Base-by-base conservation (phyloP, 1,284 basidiomycete species). In the Entoloma clypeatum region DNA sequence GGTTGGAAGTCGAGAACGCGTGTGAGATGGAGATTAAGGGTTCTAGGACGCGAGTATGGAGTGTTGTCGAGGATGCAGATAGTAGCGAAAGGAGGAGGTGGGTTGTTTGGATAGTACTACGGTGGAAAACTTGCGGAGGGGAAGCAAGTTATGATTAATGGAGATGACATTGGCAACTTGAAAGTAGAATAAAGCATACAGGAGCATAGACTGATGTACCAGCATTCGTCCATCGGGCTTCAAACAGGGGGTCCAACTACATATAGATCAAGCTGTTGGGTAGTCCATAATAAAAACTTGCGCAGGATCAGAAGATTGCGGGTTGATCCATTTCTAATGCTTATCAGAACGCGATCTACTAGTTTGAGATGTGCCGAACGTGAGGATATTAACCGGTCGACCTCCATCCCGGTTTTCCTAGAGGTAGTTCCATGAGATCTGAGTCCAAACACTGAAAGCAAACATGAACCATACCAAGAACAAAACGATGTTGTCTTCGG, bases 61-160 rank as follows among this genome's bases (percentile, higher is more conserved):
- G 68, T 36, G 67, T 79, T 7, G 56, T 62, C 0, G 71, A 71
- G 2, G 60, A 60, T 2, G 80, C 84, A 46, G 77, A 80, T 26
- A 82, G 84, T 35, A 64, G 58, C 19, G 81, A 84, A 50, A 67
- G 81, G 48, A 71, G 83, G 47, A 61, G 70, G 19, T 87, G 85
- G 83, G 66, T 86, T 11, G 64, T 86, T 24, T 85, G 81, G 76
- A 73, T 84, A 33, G 57, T 68, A 38, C 51, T 86, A 32, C 74
- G 63, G 47, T 83, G 84, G 81, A 49, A 30, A 10, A 31, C 7
- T 16, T 7, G 10, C 7, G 25, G 44, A 31, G 28, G 45, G 11
- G 27, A 31, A 34, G n/a, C 7, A 19, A 6, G 17, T 23, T 14
- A 42, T 3, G 11, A n/a, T 8, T 11, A n/a, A n/a, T 24, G 16